Evolutionary conservation across 2,329 filamentous ascomycete genomes (phyloP).

Genomic region (Hypoxylon sp.): DNA sequence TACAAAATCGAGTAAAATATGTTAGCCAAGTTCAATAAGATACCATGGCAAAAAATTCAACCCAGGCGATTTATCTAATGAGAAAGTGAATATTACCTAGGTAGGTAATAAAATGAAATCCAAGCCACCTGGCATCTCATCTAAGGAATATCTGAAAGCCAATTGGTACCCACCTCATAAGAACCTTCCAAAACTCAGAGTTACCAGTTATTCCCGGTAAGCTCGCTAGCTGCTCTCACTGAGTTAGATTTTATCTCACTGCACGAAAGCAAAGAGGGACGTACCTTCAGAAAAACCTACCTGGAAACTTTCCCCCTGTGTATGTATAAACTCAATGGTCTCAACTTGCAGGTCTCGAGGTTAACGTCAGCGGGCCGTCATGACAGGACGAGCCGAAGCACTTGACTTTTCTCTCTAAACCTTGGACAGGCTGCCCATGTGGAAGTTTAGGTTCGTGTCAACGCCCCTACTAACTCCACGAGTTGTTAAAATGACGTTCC

Average conservation of each 20-base stretch:
- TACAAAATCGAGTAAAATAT: neutral
- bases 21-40: neutral
- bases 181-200: neutral
- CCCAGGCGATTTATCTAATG: neutral
- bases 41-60: neutral
- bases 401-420: neutral
- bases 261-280: neutral
- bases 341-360: neutral
- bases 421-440: neutral
- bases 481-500: neutral
- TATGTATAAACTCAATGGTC: neutral
- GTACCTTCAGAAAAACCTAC: too few species aligned
- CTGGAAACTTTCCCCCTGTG: neutral
- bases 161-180: neutral
- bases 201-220: neutral
- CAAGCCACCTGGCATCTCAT: too few species aligned
- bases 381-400: conserved; percentile 1
- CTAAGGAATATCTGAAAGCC: neutral
- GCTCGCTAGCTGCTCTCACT: neutral
- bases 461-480: neutral
- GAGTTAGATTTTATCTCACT: neutral
- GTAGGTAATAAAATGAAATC: neutral
- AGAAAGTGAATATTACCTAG: neutral
- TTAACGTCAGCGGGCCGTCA: conserved; percentile 26
- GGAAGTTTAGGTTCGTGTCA: neutral